Percentiles rank a stretch among this genome's conserved stretches.
These are phyloP conservation scores for Alliaria petiolata DNA, from an alignment of 345 rosid genomes.

Conservation along the genomic window DNA sequence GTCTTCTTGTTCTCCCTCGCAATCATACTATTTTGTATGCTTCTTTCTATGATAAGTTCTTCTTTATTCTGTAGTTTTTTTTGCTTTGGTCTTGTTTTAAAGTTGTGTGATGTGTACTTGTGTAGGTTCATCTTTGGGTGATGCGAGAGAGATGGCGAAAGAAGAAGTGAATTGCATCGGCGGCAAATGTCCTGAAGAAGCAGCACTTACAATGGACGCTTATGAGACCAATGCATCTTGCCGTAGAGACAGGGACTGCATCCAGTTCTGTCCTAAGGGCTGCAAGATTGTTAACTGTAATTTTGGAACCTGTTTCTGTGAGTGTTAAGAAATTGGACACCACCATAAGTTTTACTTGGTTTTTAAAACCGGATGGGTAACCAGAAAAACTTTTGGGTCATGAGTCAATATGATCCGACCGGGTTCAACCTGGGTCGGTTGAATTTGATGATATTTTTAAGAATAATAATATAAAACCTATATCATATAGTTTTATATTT, in stretches of 20 bases:
- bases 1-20: constrained; percentile 16
- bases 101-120: not conserved
- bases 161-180: constrained; percentile 17
- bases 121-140: constrained; percentile 15
- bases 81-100: not conserved
- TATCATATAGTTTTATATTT: too few species aligned
- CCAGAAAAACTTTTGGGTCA: too few species aligned
- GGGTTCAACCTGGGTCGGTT: too few species aligned
- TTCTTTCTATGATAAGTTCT: constrained; percentile 7
- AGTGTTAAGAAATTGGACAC: constrained; percentile 9
- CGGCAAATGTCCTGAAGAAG: not conserved
- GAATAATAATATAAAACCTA: too few species aligned
- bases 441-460: too few species aligned
- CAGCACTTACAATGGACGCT: not conserved
- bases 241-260: constrained; percentile 4
- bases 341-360: not conserved
- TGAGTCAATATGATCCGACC: too few species aligned
- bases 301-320: constrained; percentile 30
- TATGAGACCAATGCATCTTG: constrained; percentile 18
- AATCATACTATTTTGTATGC: constrained; percentile 19
- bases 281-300: constrained; percentile 27
- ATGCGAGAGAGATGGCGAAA: constrained; percentile 21
- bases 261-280: constrained; percentile 16
- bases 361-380: too few species aligned
- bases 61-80: not conserved